Evolutionary conservation across 768 basidiomycete genomes (phyloP).

Genomic region (Pilatotrama ljubarskyi): DNA sequence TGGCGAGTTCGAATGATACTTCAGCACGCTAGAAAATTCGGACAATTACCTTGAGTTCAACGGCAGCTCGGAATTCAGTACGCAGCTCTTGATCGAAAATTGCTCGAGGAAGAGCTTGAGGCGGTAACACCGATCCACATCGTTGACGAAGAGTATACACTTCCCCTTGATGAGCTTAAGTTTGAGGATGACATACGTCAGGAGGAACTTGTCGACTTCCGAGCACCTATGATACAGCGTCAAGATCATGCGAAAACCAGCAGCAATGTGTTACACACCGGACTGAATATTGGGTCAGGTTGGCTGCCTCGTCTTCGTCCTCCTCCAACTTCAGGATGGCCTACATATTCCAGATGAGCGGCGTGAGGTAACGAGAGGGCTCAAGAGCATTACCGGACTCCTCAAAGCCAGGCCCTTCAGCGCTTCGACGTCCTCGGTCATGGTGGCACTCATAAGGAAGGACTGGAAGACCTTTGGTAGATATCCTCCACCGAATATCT

Average conservation of each 20-base stretch:
- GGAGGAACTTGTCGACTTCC: slow-evolving; percentile 96
- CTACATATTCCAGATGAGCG: slow-evolving; percentile 38
- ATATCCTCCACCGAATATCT: slow-evolving; percentile 65
- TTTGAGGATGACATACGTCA: slow-evolving; percentile 95
- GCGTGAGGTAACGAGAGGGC: too few species aligned
- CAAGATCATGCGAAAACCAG: not conserved
- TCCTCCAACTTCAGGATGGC: slow-evolving; percentile 87
- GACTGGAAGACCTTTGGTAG: slow-evolving; percentile 85
- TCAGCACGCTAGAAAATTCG: not conserved
- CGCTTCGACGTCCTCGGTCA: slow-evolving; percentile 93
- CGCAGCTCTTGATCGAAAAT: slow-evolving; percentile 94
- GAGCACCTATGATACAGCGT: slow-evolving; percentile 56
- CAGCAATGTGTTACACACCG: slow-evolving; percentile 44
- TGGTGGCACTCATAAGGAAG: slow-evolving; percentile 96
- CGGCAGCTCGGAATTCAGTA: slow-evolving; percentile 94
- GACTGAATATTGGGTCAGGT: slow-evolving; percentile 85
- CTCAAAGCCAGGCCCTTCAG: slow-evolving; percentile 86
- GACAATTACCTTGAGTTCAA: slow-evolving; percentile 77
- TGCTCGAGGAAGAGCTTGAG: slow-evolving; percentile 98
- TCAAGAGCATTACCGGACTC: slow-evolving; percentile 60
- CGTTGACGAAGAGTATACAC: slow-evolving; percentile 95
- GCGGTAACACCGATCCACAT: slow-evolving; percentile 91
- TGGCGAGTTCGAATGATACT: not conserved
- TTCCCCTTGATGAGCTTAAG: slow-evolving; percentile 95
- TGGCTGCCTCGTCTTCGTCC: slow-evolving; percentile 76